Base-by-base conservation (phyloP, 2,329 filamentous ascomycete species). In the Xylariaceae sp. region DNA sequence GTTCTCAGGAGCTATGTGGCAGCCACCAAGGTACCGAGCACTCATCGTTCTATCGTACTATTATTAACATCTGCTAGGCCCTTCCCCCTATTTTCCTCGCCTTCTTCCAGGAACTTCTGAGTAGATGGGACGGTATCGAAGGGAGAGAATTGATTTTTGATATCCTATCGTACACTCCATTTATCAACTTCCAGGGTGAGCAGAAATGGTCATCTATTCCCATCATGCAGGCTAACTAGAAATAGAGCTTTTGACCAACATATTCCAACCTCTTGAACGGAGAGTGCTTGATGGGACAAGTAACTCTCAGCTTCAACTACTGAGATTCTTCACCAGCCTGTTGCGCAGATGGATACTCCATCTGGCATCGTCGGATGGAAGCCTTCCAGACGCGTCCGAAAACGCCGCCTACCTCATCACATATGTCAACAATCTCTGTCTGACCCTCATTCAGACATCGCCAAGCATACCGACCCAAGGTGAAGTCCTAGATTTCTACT, bases 401-500 rank as follows among this genome's bases (percentile, higher is more conserved):
- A 73, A 75, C 6, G 64, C 83, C 34, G 70, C 73, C 61, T 66
- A 74, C 49, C 69, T 85, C 56, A 67, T 79, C 68, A 65, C 73
- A 67, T 79, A 83, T 64, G 76, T 80, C 71, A 80, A 83, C 73
- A 72, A 76, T 3, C 78, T 90, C 15, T 76, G 81, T 48, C 77
- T 88, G 2, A 82, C 84, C 0, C 73, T 88, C 7, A 72, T 85
- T 5, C 87, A 89, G 72, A 78, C 78, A 55, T 74, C 74, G 1
- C 71, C 76, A 7, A 70, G 70, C 4, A 64, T 76, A 3, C 66
- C 75, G 1, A 78, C 80, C 1, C 74, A 81, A 44, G 83, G 85
- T 5, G 75, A 80, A 17, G 77, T 92, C 13, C 79, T 89, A 39
- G 84, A 86, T 69, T 92, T 93, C 73, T 90, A 88, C 72, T 83